Percentiles rank a stretch among this genome's conserved stretches.
phyloP scores from a whole-genome alignment of 306 rosid species.

The Astragalus membranaceus region DNA sequence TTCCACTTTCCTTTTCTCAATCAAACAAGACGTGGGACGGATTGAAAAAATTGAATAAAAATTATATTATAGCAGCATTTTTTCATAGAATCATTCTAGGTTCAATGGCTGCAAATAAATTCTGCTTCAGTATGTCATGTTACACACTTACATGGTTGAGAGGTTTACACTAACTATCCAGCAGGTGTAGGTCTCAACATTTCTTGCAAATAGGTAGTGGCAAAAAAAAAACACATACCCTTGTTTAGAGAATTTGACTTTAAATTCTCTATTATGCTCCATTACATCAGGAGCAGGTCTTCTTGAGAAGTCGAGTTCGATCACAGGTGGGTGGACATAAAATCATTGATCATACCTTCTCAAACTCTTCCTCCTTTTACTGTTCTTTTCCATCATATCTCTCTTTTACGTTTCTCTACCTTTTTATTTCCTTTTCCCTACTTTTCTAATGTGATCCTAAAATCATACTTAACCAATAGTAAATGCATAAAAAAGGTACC shows the following conservation, averaged over 20 bases:
- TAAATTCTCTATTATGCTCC: too few relatives aligned
- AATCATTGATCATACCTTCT: too few relatives aligned
- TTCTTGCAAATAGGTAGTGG: too few relatives aligned
- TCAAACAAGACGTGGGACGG: background rate
- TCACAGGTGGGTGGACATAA: too few relatives aligned
- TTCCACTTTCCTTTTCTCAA: constrained; percentile 2
- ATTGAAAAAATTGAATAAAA: background rate
- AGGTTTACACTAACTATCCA: too few relatives aligned
- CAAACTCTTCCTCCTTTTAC: background rate
- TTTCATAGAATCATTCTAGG: constrained; percentile 51
- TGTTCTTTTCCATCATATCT: background rate
- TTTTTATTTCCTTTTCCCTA: background rate
- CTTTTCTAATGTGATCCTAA: background rate
- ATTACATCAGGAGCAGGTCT: too few relatives aligned
- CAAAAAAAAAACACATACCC: too few relatives aligned
- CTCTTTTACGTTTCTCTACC: background rate
- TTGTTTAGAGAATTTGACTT: too few relatives aligned
- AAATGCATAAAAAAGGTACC: background rate
- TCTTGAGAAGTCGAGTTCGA: too few relatives aligned
- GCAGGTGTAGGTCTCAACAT: too few relatives aligned
- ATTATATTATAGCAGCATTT: constrained; percentile 20
- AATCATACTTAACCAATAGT: background rate
- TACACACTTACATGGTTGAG: too few relatives aligned
- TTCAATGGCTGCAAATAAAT: constrained; percentile 32
- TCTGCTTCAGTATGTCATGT: too few relatives aligned